These are phyloP conservation scores for Rhodomyrtus tomentosa DNA, from an alignment of 345 rosid species.

Conservation along the genomic window DNA sequence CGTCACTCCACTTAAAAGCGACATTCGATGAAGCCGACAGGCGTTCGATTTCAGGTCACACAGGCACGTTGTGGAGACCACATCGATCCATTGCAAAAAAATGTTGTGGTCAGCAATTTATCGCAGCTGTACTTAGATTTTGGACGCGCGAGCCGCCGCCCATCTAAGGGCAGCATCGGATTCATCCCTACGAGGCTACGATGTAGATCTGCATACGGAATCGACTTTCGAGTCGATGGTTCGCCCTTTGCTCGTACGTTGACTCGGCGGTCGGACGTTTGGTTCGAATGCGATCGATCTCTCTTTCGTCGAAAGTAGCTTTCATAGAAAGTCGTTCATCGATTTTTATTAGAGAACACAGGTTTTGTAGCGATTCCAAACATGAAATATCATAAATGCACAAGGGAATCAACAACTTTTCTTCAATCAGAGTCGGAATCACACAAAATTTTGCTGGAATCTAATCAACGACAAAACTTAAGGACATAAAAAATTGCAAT, in stretches of 20 bases:
- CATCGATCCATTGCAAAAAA: neutral
- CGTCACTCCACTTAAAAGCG: neutral
- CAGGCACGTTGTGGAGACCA: neutral
- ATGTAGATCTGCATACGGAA: neutral
- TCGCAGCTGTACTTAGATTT: neutral
- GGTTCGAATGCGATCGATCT: neutral
- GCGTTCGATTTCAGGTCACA: neutral
- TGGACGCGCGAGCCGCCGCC: neutral
- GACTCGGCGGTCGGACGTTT: fast-evolving
- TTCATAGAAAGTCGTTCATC: no score
- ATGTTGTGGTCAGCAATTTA: neutral
- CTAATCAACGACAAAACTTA: no score
- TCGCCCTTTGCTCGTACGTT: fast-evolving
- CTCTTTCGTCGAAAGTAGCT: no score
- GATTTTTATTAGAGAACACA: no score
- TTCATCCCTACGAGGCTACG: no score
- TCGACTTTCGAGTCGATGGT: fast-evolving
- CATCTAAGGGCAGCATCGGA: neutral
- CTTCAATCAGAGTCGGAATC: no score
- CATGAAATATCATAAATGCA: no score
- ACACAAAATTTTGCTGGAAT: no score
- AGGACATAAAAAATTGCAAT: no score
- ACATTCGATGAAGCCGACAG: neutral
- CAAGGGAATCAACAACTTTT: no score
- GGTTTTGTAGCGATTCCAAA: no score